Percentiles rank a stretch among this genome's conserved stretches.
These are phyloP conservation scores for Gossypium turneri DNA, from an alignment of 345 rosid genomes.

Conservation along the genomic window DNA sequence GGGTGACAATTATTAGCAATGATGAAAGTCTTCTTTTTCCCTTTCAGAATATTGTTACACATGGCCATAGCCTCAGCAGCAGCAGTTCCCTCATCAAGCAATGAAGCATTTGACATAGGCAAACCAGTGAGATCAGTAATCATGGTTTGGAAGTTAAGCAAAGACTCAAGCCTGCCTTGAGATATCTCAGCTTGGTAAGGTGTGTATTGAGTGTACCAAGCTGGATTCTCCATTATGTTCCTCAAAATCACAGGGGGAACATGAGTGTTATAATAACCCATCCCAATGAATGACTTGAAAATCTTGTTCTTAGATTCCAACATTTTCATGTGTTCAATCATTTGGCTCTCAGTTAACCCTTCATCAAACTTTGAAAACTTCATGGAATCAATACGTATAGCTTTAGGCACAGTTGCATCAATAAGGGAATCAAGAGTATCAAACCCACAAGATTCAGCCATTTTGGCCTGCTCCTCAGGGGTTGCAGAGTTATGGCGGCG, in stretches of 20 bases:
- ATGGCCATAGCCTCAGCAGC: slow-evolving; percentile 99
- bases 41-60: slow-evolving; percentile 88
- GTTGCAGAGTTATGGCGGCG: slow-evolving; percentile 95
- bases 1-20: slow-evolving; percentile 87
- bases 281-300: slow-evolving; percentile 84
- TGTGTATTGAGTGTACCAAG: slow-evolving; percentile 97
- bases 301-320: slow-evolving; percentile 82
- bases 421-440: slow-evolving; percentile 61
- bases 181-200: slow-evolving; percentile 99
- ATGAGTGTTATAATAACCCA: slow-evolving; percentile 88
- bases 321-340: slow-evolving; percentile 69
- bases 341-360: slow-evolving; percentile 86
- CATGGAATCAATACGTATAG: slow-evolving; percentile 82
- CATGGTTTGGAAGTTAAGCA: slow-evolving; percentile 87
- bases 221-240: slow-evolving; percentile 95
- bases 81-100: slow-evolving; percentile 95
- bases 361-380: slow-evolving; percentile 78
- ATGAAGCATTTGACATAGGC: slow-evolving; percentile 93
- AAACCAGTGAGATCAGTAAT: slow-evolving; percentile 87
- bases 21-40: slow-evolving; percentile 88
- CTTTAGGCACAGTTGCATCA: slow-evolving; percentile 93
- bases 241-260: slow-evolving; percentile 94
- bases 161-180: slow-evolving; percentile 86
- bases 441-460: slow-evolving; percentile 75
- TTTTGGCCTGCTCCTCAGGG: slow-evolving; percentile 74